Evolutionary conservation across 257 asterid genomes (phyloP).

Genomic region (Ballota nigra): DNA sequence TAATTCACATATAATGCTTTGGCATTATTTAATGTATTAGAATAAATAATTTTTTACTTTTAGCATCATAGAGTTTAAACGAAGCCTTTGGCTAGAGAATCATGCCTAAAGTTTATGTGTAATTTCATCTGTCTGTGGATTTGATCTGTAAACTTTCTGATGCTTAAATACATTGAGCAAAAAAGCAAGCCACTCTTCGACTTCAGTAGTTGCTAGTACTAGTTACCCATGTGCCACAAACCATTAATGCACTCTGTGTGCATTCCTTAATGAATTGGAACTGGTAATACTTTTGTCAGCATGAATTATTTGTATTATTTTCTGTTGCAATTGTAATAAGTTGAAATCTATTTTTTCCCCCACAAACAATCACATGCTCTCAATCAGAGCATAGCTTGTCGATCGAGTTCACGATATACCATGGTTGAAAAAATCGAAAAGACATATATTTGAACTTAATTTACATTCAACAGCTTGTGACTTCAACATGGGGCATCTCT

Average conservation of each 20-base stretch:
- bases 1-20: conserved; percentile 24
- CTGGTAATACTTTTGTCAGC: neutral
- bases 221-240: neutral
- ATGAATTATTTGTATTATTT: neutral
- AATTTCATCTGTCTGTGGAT: neutral
- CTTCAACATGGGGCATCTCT: neutral
- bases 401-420: neutral
- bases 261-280: neutral
- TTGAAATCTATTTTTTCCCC: neutral
- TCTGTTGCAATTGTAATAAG: neutral
- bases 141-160: neutral
- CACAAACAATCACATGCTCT: neutral
- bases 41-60: neutral
- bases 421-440: neutral
- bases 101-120: neutral
- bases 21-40: conserved; percentile 6
- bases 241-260: neutral
- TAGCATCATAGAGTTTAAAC: conserved; percentile 14
- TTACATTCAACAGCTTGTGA: neutral
- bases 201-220: neutral
- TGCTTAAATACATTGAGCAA: neutral
- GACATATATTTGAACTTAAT: neutral
- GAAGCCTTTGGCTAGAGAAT: neutral
- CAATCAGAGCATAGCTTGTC: neutral
- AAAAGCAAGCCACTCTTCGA: neutral